Percentiles rank a stretch among this genome's conserved stretches.
Evolutionary conservation across 164 flowering plant genomes (phyloP).

Genomic region (Pachysandra terminalis): DNA sequence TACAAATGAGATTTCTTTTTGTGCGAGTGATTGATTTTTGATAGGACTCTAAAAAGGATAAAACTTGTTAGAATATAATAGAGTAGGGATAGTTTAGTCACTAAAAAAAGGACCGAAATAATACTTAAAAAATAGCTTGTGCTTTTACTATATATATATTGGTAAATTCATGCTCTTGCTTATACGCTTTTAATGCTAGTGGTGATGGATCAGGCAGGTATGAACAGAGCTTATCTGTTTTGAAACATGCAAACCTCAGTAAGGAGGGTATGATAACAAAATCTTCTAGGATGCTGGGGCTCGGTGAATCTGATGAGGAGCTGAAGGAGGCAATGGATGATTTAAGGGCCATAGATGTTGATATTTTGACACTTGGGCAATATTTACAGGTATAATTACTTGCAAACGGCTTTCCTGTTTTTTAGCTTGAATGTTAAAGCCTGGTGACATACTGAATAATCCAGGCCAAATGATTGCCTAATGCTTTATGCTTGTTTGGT

Average conservation of each 20-base stretch:
- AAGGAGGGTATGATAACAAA: constrained; percentile 89
- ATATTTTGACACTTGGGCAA: constrained; percentile 90
- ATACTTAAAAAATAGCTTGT: too few relatives aligned
- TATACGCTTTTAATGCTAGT: background rate
- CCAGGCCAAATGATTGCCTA: background rate
- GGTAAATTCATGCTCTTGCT: too few relatives aligned
- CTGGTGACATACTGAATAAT: background rate
- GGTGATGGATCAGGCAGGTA: constrained; percentile 45
- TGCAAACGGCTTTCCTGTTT: background rate
- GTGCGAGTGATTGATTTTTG: too few relatives aligned
- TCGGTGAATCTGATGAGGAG: constrained; percentile 90
- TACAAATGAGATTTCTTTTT: too few relatives aligned
- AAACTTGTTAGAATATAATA: too few relatives aligned
- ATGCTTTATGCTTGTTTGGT: background rate
- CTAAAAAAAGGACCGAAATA: too few relatives aligned
- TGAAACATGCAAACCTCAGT: constrained; percentile 73
- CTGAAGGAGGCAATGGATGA: constrained; percentile 80
- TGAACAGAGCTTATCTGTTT: constrained; percentile 82
- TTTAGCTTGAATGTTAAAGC: background rate
- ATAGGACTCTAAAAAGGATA: too few relatives aligned
- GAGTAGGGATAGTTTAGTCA: too few relatives aligned
- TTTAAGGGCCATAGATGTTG: constrained; percentile 81
- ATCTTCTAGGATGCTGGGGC: constrained; percentile 93
- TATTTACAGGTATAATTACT: constrained; percentile 68
- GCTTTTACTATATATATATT: too few relatives aligned